Evolutionary conservation across 2,329 filamentous ascomycete genomes (phyloP).

Genomic region (Venturia oleaginea): DNA sequence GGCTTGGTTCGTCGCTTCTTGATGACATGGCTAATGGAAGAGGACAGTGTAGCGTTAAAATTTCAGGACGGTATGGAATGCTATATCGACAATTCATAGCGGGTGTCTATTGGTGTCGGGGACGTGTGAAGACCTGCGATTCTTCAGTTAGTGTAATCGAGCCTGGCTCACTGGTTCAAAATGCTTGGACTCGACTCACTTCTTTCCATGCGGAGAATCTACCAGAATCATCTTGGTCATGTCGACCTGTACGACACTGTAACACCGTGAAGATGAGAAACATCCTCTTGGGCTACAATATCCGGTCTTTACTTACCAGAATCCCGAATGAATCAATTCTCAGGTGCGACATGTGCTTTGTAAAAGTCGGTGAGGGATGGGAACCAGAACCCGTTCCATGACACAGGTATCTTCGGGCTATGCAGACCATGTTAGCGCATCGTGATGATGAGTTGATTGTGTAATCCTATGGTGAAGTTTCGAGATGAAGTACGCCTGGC

Average conservation of each 20-base stretch:
- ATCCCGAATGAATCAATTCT: neutral
- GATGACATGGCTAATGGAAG: neutral
- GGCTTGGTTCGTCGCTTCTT: neutral
- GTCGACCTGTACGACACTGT: neutral
- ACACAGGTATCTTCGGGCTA: neutral
- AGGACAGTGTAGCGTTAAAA: neutral
- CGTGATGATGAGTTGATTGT: neutral
- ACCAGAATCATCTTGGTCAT: neutral
- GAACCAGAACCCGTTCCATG: neutral
- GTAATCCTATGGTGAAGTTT: neutral
- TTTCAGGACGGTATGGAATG: neutral
- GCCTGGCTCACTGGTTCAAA: neutral
- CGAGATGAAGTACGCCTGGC: neutral
- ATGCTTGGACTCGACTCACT: neutral
- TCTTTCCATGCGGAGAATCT: neutral
- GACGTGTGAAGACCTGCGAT: neutral
- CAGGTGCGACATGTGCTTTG: neutral
- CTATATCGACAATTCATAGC: neutral
- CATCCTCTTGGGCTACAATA: neutral
- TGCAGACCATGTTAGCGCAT: neutral
- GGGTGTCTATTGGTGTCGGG: neutral
- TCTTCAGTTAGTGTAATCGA: neutral
- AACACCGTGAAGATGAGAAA: neutral
- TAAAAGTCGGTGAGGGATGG: neutral
- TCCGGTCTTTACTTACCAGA: neutral